Evolutionary conservation across 2,329 filamentous ascomycete species (phyloP), one percentile per base, ranked within the genome.

Genomic region (Trichophaea hybrida): DNA sequence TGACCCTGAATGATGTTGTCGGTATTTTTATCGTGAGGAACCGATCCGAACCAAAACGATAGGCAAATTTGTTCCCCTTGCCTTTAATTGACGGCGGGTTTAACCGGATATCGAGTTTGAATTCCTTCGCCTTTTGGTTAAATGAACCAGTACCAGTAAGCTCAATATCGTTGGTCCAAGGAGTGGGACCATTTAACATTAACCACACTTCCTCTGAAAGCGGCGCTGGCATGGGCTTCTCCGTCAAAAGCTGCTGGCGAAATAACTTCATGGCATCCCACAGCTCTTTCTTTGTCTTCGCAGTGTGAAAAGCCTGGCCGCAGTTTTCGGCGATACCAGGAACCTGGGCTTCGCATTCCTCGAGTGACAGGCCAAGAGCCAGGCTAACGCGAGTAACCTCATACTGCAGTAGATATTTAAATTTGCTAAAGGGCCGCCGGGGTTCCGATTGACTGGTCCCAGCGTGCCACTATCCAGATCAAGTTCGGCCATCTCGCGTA

Each of bases 1-100:
- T 51, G n/a, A 12, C 15, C 48, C 31, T 51, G 15, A 32, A 58
- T 15, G 34, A 13, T 2, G 3, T 32, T 31, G 13, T 60, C 37
- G 24, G 53, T 10, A 43, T 1, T 46, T 46, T 24, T 13, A 66
- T 55, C n/a, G 53, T 61, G 10, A 66, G 55, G 57, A 66, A 66
- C 24, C 65, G 54, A 46, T 66, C 65, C 10, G 65, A 61, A 33
- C 65, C 65, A 34, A 64, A 66, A 33, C 64, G 51, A 15, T 60
- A 52, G 15, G 56, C 64, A 38, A 64, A 66, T 3, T 62, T 58
- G 53, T 64, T 63, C 15, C 57, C 53, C 4, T 7, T 34, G n/a
- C 53, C 35, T 44, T 24, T 51, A 10, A 49, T 10, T 37, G 24
- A 32, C 5, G 63, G 48, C 4, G 64, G 63, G 17, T 64, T 64